Evolutionary conservation across 176 grass and related monocot species (phyloP).

Genomic region (Alloteropsis semialata): DNA sequence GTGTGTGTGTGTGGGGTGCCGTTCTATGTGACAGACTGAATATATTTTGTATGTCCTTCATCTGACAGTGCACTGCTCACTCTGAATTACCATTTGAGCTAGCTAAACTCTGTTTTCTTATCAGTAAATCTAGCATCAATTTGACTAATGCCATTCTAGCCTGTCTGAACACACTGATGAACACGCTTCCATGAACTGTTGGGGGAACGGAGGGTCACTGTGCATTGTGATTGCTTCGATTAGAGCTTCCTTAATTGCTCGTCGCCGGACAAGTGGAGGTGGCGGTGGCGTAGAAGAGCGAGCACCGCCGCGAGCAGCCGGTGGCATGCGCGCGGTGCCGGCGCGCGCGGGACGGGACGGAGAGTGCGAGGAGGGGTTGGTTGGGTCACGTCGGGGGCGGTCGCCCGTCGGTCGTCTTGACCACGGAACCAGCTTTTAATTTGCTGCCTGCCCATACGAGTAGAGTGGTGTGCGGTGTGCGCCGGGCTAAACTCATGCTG

Average conservation of each 20-base stretch:
- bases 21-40: not conserved
- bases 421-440: slow-evolving; percentile 4
- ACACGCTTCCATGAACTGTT: not conserved
- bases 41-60: not conserved
- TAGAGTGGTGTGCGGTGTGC: not conserved
- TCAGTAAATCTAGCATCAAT: not conserved
- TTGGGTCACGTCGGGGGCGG: not conserved
- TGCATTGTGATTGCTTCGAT: not conserved
- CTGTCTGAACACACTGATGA: not conserved
- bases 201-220: not conserved
- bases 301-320: slow-evolving; percentile 4
- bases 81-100: not conserved
- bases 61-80: not conserved
- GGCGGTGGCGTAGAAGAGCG: slow-evolving; percentile 9
- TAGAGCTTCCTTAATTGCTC: not conserved
- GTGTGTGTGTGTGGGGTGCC: too few relatives aligned
- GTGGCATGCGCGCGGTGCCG: not conserved
- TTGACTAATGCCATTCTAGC: too few relatives aligned
- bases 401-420: slow-evolving; percentile 14
- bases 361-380: not conserved
- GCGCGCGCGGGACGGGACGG: not conserved
- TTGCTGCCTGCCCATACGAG: not conserved
- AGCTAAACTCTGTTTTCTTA: not conserved
- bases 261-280: not conserved
- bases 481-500: not conserved